Percentiles rank a stretch among this genome's conserved stretches.
Evolutionary conservation across 441 rosid species (phyloP).

Genomic region (Corymbia citriodora): DNA sequence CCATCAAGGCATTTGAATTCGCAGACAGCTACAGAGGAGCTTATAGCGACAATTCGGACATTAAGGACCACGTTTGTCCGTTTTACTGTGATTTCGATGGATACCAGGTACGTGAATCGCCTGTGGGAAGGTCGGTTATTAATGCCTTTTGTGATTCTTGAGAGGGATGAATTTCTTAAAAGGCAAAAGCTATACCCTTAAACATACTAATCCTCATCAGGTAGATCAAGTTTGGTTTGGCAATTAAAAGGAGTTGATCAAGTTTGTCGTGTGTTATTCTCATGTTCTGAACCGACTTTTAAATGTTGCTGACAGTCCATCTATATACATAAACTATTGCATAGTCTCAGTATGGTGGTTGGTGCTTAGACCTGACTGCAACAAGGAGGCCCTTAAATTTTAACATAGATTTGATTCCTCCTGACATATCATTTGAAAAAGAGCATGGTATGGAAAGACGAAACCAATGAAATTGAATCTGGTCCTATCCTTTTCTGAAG

Average conservation of each 20-base stretch:
- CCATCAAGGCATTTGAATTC: constrained; percentile 47
- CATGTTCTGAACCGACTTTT: neutral
- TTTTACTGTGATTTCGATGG: constrained; percentile 93
- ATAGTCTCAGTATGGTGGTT: neutral
- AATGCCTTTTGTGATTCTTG: neutral
- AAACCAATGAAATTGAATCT: neutral
- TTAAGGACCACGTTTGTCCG: constrained; percentile 70
- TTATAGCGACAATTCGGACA: constrained; percentile 68
- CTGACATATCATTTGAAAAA: neutral
- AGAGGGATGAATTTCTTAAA: neutral
- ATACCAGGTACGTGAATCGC: constrained; percentile 50
- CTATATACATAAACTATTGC: neutral
- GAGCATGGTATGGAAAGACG: neutral
- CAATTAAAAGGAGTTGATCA: neutral
- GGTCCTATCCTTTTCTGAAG: neutral
- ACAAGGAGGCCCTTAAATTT: neutral
- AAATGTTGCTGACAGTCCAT: neutral
- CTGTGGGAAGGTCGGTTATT: neutral
- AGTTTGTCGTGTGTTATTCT: neutral
- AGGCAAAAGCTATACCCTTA: neutral
- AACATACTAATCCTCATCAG: neutral
- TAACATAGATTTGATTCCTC: neutral
- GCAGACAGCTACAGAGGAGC: constrained; percentile 91
- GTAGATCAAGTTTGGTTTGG: neutral
- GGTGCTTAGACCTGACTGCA: neutral